Conservation (phyloP, 345 rosid species). For the Turnera subulata region DNA sequence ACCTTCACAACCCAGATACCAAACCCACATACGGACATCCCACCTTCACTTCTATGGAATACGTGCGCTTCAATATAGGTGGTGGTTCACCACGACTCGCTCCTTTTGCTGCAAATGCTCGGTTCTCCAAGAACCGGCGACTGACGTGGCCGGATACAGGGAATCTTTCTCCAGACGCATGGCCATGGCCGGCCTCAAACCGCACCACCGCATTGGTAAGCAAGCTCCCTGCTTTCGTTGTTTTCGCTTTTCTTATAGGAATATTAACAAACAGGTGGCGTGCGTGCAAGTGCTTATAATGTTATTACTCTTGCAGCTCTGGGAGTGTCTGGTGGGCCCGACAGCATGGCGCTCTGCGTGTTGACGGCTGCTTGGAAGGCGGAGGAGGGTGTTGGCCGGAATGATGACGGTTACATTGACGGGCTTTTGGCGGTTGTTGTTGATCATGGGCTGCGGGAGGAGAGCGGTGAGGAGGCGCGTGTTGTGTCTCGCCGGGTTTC, state of each 20-base stretch:
- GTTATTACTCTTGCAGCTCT: conserved; percentile 41
- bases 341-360: conserved; percentile 85
- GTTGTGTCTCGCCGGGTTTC: conserved; percentile 58
- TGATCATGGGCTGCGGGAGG: conserved; percentile 78
- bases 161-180: conserved; percentile 62
- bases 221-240: neutral
- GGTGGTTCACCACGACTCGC: conserved; percentile 34
- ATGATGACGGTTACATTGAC: conserved; percentile 43
- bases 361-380: conserved; percentile 82
- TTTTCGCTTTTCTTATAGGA: neutral
- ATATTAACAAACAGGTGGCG: too few species aligned
- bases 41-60: conserved; percentile 15
- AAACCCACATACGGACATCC: conserved; percentile 20
- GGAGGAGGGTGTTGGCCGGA: conserved; percentile 27
- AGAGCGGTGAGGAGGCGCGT: conserved; percentile 75
- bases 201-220: conserved; percentile 77
- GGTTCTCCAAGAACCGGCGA: conserved; percentile 26
- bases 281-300: too few species aligned
- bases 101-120: conserved; percentile 36
- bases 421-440: conserved; percentile 84
- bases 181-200: conserved; percentile 83
- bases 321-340: conserved; percentile 96
- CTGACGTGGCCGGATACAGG: conserved; percentile 34
- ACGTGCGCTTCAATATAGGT: neutral
- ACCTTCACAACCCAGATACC: conserved; percentile 21